Conservation (phyloP, 164 flowering plant genomes). For the Macadamia integrifolia region DNA sequence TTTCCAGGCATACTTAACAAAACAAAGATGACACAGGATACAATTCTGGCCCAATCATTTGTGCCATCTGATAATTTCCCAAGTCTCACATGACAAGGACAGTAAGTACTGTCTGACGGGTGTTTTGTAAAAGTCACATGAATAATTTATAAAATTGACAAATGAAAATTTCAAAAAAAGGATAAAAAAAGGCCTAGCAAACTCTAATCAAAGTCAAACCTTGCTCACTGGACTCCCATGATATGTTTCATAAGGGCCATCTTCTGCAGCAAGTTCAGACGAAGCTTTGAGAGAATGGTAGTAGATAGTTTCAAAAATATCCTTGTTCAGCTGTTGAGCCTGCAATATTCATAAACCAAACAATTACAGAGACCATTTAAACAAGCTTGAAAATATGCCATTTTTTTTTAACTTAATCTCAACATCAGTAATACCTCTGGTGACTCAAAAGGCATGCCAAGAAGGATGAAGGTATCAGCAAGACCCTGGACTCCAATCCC, state of each 20-base stretch:
- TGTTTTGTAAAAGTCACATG: no score
- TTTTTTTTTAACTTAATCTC: background rate
- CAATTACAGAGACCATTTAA: no score
- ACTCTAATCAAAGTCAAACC: constrained; percentile 26
- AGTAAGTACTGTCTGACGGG: no score
- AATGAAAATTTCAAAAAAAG: background rate
- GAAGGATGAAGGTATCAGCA: constrained; percentile 74
- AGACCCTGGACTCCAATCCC: constrained; percentile 89
- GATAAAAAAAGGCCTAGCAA: background rate
- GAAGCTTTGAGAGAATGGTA: constrained; percentile 67
- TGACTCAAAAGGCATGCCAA: constrained; percentile 83
- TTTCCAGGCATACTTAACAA: no score
- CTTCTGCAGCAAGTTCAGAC: constrained; percentile 48
- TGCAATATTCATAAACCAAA: constrained; percentile 14
- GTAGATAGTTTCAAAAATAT: constrained; percentile 78
- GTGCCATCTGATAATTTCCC: no score
- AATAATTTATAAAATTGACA: background rate
- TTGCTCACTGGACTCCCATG: constrained; percentile 70
- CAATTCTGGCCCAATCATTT: no score
- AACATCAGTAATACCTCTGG: constrained; percentile 38
- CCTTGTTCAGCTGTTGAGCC: constrained; percentile 74
- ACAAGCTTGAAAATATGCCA: background rate
- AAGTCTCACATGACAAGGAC: no score
- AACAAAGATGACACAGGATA: no score
- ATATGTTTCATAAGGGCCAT: constrained; percentile 72